Base-by-base conservation (phyloP, 2,329 filamentous ascomycete genomes). In the Thielaviopsis euricoi region DNA sequence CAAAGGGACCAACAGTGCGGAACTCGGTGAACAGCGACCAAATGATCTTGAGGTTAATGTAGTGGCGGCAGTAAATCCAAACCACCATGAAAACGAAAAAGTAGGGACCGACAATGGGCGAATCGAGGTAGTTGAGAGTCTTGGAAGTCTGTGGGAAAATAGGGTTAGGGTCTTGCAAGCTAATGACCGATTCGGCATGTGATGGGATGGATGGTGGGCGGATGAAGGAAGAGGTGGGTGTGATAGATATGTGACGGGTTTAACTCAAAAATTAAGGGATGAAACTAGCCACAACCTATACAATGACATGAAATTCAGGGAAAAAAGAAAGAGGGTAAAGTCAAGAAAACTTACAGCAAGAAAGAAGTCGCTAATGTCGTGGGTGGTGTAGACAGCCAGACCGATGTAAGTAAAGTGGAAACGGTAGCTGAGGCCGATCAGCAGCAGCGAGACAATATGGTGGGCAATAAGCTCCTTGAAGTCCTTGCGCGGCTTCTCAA, bases 351-450 rank as follows among this genome's bases (percentile, higher is more conserved):
- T 72, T 80, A 90, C 87, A 43, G 91, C 90, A 51, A 96, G 79
- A 80, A 96, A 96, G 73, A 96, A 95, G 70, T 96, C 90, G 61
- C 85, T 89, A 62, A 96, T 87, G 67, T 97, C 90, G 71, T 95
- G 89, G 10, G 90, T 95, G 62, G 93, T 89, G 71, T 95, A 97
- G 37, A 97, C 89, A 21, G 89, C 87, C 58, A 96, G 73, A 25
- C 90, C 90, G 69, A 97, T 94, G 71, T 95, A 91, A 21, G 89
- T 94, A 70, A 96, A 97, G 72, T 97, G 90, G 76, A 95, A 97
- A 61, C 89, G 83, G 73, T 96, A 97, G 74, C 87, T 93, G 66
- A 91, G 74, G 60, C 73, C 85, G 64, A 97, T 95, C 64, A 97
- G 78, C 21, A 83, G 74, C 60, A 97, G 73, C 21, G 88, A 94